Percentiles rank a stretch among this genome's conserved stretches.
Conservation (phyloP, 768 basidiomycete species). For the Gyrodon lividus region DNA sequence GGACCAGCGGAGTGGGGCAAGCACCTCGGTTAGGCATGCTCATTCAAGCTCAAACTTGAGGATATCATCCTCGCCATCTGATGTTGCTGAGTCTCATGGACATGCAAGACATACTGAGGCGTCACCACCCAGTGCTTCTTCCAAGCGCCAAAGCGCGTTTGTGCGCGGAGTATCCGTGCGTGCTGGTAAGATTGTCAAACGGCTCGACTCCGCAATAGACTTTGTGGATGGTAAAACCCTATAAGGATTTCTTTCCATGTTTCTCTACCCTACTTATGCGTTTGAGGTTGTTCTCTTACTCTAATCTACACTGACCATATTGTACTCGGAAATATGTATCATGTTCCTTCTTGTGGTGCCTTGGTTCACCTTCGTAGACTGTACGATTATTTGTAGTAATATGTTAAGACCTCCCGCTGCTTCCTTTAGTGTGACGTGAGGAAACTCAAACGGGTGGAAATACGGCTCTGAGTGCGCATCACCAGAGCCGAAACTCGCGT, state of each 20-base stretch:
- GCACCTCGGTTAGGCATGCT: slow-evolving; percentile 16
- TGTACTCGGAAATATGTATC: not conserved
- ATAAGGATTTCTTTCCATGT: not conserved
- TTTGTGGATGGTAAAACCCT: slow-evolving; percentile 35
- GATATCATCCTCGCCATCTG: slow-evolving; percentile 10
- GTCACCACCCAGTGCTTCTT: slow-evolving; percentile 17
- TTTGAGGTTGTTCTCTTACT: not conserved
- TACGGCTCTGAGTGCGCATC: too few species aligned
- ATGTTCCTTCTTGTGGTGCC: not conserved
- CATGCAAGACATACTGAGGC: slow-evolving; percentile 7
- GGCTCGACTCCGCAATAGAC: slow-evolving; percentile 41
- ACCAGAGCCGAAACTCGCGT: too few species aligned
- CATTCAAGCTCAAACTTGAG: slow-evolving; percentile 29
- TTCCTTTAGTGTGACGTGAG: not conserved
- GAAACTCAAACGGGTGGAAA: too few species aligned
- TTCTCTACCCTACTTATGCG: not conserved
- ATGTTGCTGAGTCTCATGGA: slow-evolving; percentile 4
- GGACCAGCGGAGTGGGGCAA: not conserved
- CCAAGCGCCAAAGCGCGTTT: slow-evolving; percentile 30
- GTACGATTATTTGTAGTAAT: not conserved
- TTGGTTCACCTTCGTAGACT: not conserved
- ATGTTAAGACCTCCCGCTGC: not conserved
- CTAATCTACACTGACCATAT: not conserved
- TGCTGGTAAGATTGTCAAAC: slow-evolving; percentile 36
- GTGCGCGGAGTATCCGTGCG: slow-evolving; percentile 35